These are phyloP conservation scores for Debaryomycetaceae sp. DNA, from an alignment of 1,139 yeast species.

Conservation along the genomic window DNA sequence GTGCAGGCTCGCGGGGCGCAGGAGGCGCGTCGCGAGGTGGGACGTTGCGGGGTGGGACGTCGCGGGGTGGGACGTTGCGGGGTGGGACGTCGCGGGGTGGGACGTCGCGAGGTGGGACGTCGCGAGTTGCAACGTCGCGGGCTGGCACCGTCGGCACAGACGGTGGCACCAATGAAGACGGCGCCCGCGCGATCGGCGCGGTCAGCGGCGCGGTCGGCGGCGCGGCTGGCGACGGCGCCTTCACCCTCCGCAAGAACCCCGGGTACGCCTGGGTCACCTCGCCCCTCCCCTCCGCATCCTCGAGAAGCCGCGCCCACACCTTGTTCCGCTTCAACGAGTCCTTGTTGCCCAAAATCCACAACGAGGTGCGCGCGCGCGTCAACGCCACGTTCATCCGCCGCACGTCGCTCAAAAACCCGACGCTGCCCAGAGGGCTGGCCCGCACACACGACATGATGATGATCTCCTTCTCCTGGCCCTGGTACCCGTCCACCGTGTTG, in stretches of 20 bases:
- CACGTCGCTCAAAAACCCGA: constrained; percentile 84
- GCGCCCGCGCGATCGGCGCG: no score
- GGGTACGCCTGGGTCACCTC: constrained; percentile 30
- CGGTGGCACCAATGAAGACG: no score
- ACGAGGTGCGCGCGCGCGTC: constrained; percentile 86
- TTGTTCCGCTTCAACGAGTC: constrained; percentile 56
- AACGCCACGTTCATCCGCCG: constrained; percentile 95
- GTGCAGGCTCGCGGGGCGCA: no score
- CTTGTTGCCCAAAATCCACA: constrained; percentile 88
- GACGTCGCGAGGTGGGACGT: no score
- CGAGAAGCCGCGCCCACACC: constrained; percentile 65
- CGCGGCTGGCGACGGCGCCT: no score
- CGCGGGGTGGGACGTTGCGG: no score
- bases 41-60: no score
- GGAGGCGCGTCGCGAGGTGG: no score
- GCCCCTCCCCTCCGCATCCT: constrained; percentile 55
- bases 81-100: no score
- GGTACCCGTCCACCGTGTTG: constrained; percentile 96
- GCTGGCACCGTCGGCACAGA: no score
- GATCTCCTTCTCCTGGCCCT: constrained; percentile 96
- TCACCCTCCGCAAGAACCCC: constrained; percentile 31
- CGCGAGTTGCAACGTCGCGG: no score
- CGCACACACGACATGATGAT: constrained; percentile 94
- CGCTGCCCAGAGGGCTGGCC: constrained; percentile 63
- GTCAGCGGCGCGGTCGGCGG: no score